These are phyloP conservation scores for Calonectria leucothoes DNA, from an alignment of 2,329 filamentous ascomycete species.

Conservation along the genomic window DNA sequence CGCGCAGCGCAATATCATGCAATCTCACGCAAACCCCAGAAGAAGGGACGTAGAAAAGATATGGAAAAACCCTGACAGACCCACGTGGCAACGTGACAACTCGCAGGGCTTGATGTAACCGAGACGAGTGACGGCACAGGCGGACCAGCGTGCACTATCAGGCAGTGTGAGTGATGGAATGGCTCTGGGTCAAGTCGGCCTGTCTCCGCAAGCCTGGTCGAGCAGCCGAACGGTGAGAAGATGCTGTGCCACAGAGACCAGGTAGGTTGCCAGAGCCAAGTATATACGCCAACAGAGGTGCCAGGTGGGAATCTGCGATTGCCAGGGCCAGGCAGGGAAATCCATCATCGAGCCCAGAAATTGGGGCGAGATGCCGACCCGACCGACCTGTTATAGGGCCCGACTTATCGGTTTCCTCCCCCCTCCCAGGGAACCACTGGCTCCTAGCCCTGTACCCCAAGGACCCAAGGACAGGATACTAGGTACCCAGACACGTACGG, in stretches of 20 bases:
- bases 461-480: no score
- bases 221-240: not conserved
- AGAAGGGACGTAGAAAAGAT: constrained; percentile 1
- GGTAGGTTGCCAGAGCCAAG: not conserved
- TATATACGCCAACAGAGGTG: not conserved
- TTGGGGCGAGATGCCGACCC: constrained; percentile 17
- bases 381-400: constrained; percentile 19
- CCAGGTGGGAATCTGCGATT: not conserved
- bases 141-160: constrained; percentile 2
- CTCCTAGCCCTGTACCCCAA: constrained; percentile 20
- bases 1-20: constrained; percentile 13
- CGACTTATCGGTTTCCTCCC: constrained; percentile 20
- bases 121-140: constrained; percentile 19
- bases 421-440: constrained; percentile 11
- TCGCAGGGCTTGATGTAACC: constrained; percentile 25
- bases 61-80: constrained; percentile 18
- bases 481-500: constrained; percentile 16
- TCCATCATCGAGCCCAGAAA: constrained; percentile 4
- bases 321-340: not conserved
- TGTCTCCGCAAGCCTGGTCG: not conserved
- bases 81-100: constrained; percentile 28
- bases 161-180: not conserved
- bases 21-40: constrained; percentile 18
- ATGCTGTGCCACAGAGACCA: not conserved
- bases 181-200: constrained; percentile 11